Evolutionary conservation across 106 monocot species (phyloP).

Genomic region (Acanthochlamys bracteata): DNA sequence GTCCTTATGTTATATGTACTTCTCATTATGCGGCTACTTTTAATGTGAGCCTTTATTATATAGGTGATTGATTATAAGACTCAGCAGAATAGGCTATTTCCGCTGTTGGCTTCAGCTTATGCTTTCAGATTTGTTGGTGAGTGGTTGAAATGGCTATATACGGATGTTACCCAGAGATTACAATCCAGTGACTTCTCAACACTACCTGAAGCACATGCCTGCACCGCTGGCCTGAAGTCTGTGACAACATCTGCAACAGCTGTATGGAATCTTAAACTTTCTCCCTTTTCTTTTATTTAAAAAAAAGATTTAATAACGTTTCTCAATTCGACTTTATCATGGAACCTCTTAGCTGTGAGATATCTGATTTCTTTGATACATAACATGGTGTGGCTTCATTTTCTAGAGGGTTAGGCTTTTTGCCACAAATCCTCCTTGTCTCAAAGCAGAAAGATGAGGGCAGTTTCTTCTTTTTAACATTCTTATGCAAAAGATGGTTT

Average conservation of each 20-base stretch:
- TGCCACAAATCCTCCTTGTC: too few relatives aligned
- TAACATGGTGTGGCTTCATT: too few relatives aligned
- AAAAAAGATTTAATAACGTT: too few relatives aligned
- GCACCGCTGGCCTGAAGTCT: slow-evolving; percentile 96
- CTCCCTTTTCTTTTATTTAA: not conserved
- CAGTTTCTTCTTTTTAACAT: too few relatives aligned
- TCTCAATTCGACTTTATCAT: too few relatives aligned
- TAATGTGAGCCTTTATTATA: slow-evolving; percentile 1
- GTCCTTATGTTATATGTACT: not conserved
- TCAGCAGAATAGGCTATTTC: slow-evolving; percentile 94
- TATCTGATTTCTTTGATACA: too few relatives aligned
- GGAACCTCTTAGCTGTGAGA: too few relatives aligned
- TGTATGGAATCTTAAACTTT: slow-evolving; percentile 28
- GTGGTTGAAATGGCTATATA: slow-evolving; percentile 91
- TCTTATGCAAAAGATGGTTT: too few relatives aligned
- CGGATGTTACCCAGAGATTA: slow-evolving; percentile 72
- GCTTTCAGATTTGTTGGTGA: slow-evolving; percentile 98
- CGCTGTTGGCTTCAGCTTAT: slow-evolving; percentile 92
- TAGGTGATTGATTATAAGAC: slow-evolving; percentile 96
- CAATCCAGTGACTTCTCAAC: slow-evolving; percentile 85
- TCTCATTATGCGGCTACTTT: not conserved
- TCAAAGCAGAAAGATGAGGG: too few relatives aligned
- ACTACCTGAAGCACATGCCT: slow-evolving; percentile 91
- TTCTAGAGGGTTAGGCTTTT: too few relatives aligned
- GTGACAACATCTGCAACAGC: slow-evolving; percentile 81